Base-by-base conservation (phyloP, 1,284 basidiomycete genomes). In the Puccinia hordei region DNA sequence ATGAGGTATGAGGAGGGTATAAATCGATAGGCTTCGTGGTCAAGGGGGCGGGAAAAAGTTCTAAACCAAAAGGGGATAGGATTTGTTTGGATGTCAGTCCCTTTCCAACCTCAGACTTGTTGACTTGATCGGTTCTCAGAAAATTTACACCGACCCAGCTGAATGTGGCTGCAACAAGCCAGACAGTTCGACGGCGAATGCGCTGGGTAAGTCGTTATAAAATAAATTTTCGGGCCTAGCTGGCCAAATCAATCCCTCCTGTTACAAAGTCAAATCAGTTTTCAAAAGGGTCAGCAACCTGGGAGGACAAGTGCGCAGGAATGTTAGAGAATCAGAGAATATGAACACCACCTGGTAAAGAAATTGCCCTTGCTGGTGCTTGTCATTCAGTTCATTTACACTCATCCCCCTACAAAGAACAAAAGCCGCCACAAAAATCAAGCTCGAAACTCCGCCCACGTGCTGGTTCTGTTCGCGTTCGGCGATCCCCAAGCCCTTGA, bases 1-100 rank as follows among this genome's bases (percentile, higher is more conserved):
- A 82, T 66, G n/a, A 82, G 77, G 44, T 82, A 82, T n/a, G 82
- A 79, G 5, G 82, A 82, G 6, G 75, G 81, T 63, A 82, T 80
- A 30, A 81, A 68, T 49, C 81, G 81, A 73, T 77, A 82, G 5
- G 81, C 82, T 76, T 82, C 82, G 53, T 82, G 81, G 8, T 68
- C 49, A 27, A 79, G 55, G 12, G 68, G 71, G 27, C 59, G 46
- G 12, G 44, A 10, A 65, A 75, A 75, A 9, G 59, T 22, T 49
- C 73, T 75, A 66, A 46, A 24, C 41, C 38, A 10, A 19, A 66
- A 27, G 27, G 22, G 44, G 22, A 73, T 17, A 33, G 46, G n/a
- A 41, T 9, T 1, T 22, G 38, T 59, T 10, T n/a, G 17, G 4
- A 57, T 15, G 27, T 38, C 41, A 46, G 55, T 44, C 30, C 17